Base-by-base conservation (phyloP, 129 eudicot genomes). In the Flaveria brownii region DNA sequence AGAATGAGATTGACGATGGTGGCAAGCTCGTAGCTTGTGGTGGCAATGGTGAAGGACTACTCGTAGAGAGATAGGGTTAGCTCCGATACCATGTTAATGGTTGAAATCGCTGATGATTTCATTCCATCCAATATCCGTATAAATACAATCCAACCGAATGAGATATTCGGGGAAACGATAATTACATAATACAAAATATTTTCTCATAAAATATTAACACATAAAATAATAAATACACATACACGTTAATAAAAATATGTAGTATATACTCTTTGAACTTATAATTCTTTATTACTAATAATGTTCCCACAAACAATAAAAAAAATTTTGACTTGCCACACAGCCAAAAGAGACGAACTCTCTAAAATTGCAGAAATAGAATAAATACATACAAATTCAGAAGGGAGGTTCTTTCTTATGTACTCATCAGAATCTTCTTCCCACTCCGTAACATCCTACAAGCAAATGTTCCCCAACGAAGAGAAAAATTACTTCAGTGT, bases 391-490 rank as follows among this genome's bases (percentile, higher is more conserved):
- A 90, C 96, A 77, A 90, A 49, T 70, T 90, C 96, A 70, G 92
- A 87, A 55, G 96, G 92, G 49, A 90, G 88, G 77, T 85, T 87
- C 80, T 87, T 90, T 84, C 90, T 82, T 56, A 90, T 83, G 81
- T 83, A 90, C 77, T 90, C 96, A 20, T 90, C 92, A 52, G 96
- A 46, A 72, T 90, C 96, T 90, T 90, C 96, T 84, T 85, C 96
- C 96, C 96, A 90, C 87, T 90, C 96, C 30, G 82, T 61, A 51
- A 75, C 78, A 83, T 90, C 96, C 96, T 90, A 79, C 77, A 71
- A 64, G 20, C 26, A 42, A 49, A 79, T 60, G 43, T 63, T 64
- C 55, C 78, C 74, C 41, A 8, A 39, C 17, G 13, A 80, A n/a
- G 22, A 70, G 56, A 43, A 77, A 15, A 20, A 60, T 62, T 43